Conservation (phyloP, 73 alveolate species). For the Tetrahymena borealis region DNA sequence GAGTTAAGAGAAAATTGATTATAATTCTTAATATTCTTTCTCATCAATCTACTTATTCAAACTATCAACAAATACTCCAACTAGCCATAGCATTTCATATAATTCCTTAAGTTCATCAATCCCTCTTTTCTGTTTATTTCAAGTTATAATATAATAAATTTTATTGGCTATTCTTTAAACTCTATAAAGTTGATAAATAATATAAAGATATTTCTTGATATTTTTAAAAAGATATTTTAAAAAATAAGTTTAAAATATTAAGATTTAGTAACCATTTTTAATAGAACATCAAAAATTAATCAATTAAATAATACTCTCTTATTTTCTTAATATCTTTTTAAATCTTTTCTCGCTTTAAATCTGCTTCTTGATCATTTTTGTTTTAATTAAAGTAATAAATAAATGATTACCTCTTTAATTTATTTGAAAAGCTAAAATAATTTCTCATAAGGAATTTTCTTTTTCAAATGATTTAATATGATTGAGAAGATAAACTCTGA, state of each 20-base stretch:
- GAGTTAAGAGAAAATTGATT: neutral
- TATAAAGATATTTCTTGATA: no score
- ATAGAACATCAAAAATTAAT: no score
- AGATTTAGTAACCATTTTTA: no score
- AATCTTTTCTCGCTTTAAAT: no score
- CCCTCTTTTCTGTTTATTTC: neutral
- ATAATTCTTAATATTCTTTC: neutral
- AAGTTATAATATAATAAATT: neutral
- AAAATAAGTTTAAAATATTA: no score
- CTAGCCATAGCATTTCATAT: neutral
- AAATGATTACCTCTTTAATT: neutral
- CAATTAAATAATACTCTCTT: no score
- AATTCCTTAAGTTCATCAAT: neutral
- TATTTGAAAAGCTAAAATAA: neutral
- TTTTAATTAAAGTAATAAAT: neutral
- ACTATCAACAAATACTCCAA: neutral
- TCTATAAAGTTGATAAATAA: no score
- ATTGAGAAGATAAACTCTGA: neutral
- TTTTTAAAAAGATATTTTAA: no score
- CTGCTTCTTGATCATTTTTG: no score
- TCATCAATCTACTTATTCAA: neutral
- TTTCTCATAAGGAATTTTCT: neutral
- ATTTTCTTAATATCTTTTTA: no score
- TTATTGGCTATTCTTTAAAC: no score
- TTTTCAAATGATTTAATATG: neutral